A percentile compares a stretch with the other conserved stretches of the same genome.
Conservation (phyloP, 306 rosid genomes). For the Gastrolobium villosum region DNA sequence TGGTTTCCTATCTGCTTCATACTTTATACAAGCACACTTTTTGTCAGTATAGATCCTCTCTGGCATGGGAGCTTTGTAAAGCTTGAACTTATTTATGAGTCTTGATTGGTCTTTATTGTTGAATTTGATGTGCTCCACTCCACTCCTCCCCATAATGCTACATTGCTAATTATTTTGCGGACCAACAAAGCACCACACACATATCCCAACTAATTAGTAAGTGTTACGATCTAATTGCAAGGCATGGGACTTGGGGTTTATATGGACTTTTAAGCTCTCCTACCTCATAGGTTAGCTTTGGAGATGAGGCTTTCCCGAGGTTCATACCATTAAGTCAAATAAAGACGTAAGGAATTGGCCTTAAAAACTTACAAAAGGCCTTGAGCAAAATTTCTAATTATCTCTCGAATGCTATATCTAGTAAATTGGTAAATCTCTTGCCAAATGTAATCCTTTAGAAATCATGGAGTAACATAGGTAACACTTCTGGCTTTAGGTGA, state of each 20-base stretch:
- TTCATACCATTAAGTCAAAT: not conserved
- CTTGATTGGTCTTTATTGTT: constrained; percentile 6
- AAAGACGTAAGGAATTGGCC: constrained; percentile 10
- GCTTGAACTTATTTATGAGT: constrained; percentile 1
- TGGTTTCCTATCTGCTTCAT: not conserved
- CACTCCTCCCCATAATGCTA: not conserved
- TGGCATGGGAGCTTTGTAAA: not conserved
- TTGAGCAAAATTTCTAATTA: not conserved
- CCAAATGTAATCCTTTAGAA: not conserved
- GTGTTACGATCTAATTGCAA: not conserved
- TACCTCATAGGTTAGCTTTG: too few relatives aligned
- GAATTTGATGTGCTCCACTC: not conserved
- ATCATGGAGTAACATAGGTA: not conserved
- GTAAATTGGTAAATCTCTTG: constrained; percentile 17
- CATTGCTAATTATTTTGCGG: not conserved
- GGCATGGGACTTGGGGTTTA: too few relatives aligned
- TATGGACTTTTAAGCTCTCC: too few relatives aligned
- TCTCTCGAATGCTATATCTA: constrained; percentile 14
- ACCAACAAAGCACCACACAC: not conserved
- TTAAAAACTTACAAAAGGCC: not conserved
- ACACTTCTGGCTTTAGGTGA: too few relatives aligned
- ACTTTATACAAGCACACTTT: not conserved
- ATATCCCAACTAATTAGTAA: not conserved
- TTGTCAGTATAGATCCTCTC: not conserved
- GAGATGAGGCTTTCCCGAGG: too few relatives aligned